Base-by-base conservation (phyloP, 2,329 filamentous ascomycete species). In the Fusarium sp. region DNA sequence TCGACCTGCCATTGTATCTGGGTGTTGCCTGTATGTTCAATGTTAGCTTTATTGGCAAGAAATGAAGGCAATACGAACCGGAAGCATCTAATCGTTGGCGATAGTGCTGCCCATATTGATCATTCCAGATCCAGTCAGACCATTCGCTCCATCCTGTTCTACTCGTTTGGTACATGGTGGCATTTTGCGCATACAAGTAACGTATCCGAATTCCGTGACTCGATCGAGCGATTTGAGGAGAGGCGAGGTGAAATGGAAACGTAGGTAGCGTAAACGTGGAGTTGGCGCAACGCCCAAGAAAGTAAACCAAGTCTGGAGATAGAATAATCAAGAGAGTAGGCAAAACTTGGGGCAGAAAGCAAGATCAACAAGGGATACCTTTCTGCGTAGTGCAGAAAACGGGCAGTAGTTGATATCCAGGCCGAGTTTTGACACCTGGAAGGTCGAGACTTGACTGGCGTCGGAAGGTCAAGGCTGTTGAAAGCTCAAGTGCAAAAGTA, bases 71-170 rank as follows among this genome's bases (percentile, higher is more conserved):
- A 42, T 7, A 41, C 56, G 31, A 63, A 77, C 75, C 75, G 45
- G 70, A 57, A 33, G 43, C 49, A 44, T 72, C 66, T 53, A 61
- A 56, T 39, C 72, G 67, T 15, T 67, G 65, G 45, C 70, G 71
- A 44, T 71, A 76, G 42, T 72, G 68, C 50, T 68, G 61, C 13
- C 58, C 35, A 33, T 72, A 65, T 6, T 66, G 54, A 14, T 21
- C 19, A 21, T 68, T 67, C 65, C 65, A 75, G 15, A 59, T 57
- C 75, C 75, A 77, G 4, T 66, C 60, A 25, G 64, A 65, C 68
- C 68, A 70, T 31, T 52, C 50, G 49, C 59, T 49, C 61, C 61
- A 66, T 61, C 39, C 38, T 67, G 63, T 52, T 47, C 61, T 57
- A 54, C 53, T 59, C 54, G 65, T 58, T 49, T 59, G 49, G 63